Base-by-base conservation (phyloP, 768 basidiomycete species). In the Suillus subalutaceus region DNA sequence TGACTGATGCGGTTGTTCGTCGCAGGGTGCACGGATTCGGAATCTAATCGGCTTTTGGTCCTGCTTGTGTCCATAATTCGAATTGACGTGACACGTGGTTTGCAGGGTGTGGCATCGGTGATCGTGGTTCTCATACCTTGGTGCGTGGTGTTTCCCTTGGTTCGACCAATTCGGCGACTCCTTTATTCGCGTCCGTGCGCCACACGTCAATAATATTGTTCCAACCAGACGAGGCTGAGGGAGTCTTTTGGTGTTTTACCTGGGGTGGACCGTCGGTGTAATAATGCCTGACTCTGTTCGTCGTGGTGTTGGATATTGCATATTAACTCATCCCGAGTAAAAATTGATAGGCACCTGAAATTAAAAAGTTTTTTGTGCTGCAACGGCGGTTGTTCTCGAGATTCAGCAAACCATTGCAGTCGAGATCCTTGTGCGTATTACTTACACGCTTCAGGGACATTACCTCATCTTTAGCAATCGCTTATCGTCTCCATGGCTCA, bases 381-480 rank as follows among this genome's bases (percentile, higher is more conserved):
- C 26, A 10, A 13, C 32, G 2, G 10, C 55, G 13, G 20, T 20
- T 7, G 12, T 37, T 52, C 15, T 53, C 32, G 6, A 56, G 18
- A 20, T 56, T n/a, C 32, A 56, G 55, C 53, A 30, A 52, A 52
- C 26, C 13, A 52, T 52, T 52, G 48, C 52, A 20, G 30, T 55
- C 30, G 48, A 13, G n/a, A 48, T 13, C 12, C 4, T 26, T 50
- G 23, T 6, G 23, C 15, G 7, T 52, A 26, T 52, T 52, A 52
- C 23, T 55, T 55, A 55, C 53, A 35, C 53, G 53, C 53, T 32
- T 35, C 53, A 55, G 55, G 55, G 10, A 20, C 32, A 56, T 56
- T 56, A 56, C 55, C 55, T 56, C 55, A 56, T 20, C 20, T 37
- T 56, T 35, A 56, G 55, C 55, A 35, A 56, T n/a, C 55, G 32